These are phyloP conservation scores for Cryphonectria naterciae DNA, from an alignment of 2,329 filamentous ascomycete genomes.

Conservation along the genomic window DNA sequence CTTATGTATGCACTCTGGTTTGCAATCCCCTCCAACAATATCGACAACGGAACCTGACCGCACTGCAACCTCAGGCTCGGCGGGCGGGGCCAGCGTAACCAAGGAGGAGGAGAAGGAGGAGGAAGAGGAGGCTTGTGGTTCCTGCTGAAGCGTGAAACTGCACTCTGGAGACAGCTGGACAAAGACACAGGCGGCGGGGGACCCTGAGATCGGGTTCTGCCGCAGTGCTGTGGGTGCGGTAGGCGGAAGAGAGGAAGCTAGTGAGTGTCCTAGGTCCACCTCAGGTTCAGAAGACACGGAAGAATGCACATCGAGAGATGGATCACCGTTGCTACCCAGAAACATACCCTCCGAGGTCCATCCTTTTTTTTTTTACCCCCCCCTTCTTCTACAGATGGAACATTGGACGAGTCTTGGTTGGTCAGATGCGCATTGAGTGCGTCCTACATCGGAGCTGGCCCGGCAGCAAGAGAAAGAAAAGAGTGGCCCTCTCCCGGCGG, in stretches of 20 bases:
- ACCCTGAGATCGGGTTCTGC: neutral
- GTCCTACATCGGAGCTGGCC: conserved; percentile 13
- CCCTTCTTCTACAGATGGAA: neutral
- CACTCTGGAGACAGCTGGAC: neutral
- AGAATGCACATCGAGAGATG: neutral
- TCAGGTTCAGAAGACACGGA: neutral
- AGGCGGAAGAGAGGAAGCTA: conserved; percentile 6
- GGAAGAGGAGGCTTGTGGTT: too few relatives aligned
- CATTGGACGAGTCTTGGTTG: neutral
- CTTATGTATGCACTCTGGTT: neutral
- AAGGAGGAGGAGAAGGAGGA: neutral
- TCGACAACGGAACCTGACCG: conserved; percentile 12
- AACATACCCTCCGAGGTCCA: neutral
- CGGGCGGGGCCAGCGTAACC: neutral
- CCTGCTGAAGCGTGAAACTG: neutral
- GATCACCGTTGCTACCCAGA: neutral
- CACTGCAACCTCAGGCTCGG: neutral
- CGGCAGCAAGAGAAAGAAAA: neutral
- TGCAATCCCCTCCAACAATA: neutral
- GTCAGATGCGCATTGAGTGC: neutral
- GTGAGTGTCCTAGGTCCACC: neutral
- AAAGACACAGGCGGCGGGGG: neutral
- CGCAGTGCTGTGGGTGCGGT: neutral
- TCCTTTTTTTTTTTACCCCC: neutral
- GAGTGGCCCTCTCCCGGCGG: neutral